Conservation (phyloP, 2,329 filamentous ascomycete species). For the Lasiodiplodia gonubiensis region DNA sequence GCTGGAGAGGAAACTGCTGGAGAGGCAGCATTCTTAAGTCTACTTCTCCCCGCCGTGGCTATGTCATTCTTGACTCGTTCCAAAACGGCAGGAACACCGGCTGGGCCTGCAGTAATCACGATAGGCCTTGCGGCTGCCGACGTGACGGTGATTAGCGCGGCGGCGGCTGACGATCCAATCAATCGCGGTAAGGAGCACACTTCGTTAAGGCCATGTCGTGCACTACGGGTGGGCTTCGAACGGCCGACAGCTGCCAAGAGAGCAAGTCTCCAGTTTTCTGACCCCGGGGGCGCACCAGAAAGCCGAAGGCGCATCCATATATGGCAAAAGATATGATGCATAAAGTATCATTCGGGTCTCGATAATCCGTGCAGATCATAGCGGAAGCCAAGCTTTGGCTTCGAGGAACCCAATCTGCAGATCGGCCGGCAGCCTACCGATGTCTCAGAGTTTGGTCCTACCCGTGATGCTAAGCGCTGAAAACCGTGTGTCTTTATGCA, state of each 20-base stretch:
- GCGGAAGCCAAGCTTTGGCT: conserved; percentile 14
- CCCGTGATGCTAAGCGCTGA: neutral
- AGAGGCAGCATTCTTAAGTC: conserved; percentile 15
- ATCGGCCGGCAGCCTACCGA: neutral
- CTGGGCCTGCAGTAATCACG: neutral
- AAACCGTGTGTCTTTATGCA: neutral
- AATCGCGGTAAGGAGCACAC: neutral
- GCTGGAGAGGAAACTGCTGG: neutral
- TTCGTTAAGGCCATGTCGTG: conserved; percentile 4
- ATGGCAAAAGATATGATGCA: conserved; percentile 1
- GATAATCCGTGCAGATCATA: conserved; percentile 18
- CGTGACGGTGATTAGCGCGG: conserved; percentile 5
- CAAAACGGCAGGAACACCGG: conserved; percentile 4
- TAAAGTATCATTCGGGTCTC: conserved; percentile 16
- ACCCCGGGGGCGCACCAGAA: conserved; percentile 17
- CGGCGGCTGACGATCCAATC: neutral
- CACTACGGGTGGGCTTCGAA: conserved; percentile 7
- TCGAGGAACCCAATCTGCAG: neutral
- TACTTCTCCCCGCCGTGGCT: neutral
- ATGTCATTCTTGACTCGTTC: conserved; percentile 1
- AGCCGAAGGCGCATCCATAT: neutral
- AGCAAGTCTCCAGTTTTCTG: conserved; percentile 5
- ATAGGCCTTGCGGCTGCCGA: conserved; percentile 15
- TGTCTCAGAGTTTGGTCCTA: neutral
- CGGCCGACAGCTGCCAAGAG: conserved; percentile 3